These are phyloP conservation scores for Citropsis articulata DNA, from an alignment of 345 rosid genomes.

Conservation along the genomic window DNA sequence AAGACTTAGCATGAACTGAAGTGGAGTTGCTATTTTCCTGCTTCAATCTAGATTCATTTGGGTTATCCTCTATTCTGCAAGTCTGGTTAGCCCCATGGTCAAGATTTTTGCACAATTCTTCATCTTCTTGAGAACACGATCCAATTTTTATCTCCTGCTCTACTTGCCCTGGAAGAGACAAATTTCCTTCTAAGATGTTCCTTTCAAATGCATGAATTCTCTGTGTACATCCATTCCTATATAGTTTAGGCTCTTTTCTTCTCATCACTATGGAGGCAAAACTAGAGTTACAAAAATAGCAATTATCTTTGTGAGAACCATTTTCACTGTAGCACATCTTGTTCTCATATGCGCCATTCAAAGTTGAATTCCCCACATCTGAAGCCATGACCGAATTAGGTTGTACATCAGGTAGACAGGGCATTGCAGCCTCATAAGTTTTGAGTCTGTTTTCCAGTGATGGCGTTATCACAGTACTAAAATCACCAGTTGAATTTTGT, in stretches of 20 bases:
- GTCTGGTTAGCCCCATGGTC: constrained; percentile 12
- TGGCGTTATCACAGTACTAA: constrained; percentile 19
- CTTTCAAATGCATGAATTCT: constrained; percentile 55
- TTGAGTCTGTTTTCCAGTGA: constrained; percentile 27
- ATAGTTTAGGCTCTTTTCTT: constrained; percentile 55
- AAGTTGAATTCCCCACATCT: constrained; percentile 30
- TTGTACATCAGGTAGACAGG: constrained; percentile 34
- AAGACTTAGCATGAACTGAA: constrained; percentile 19
- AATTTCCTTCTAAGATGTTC: constrained; percentile 32
- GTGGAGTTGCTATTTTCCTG: constrained; percentile 10
- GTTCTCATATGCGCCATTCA: constrained; percentile 23
- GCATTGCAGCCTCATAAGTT: constrained; percentile 23
- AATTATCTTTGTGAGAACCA: constrained; percentile 37
- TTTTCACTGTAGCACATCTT: constrained; percentile 32
- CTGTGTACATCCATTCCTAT: constrained; percentile 51
- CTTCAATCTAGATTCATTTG: constrained; percentile 22
- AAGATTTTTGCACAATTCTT: constrained; percentile 9
- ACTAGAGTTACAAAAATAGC: constrained; percentile 47
- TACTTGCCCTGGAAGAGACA: constrained; percentile 32
- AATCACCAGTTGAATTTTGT: constrained; percentile 16
- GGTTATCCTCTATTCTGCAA: constrained; percentile 22
- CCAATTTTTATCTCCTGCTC: constrained; percentile 24
- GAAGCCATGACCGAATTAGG: constrained; percentile 24
- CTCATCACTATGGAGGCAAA: constrained; percentile 67
- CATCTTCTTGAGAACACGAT: constrained; percentile 17